phyloP scores from a whole-genome alignment of 805 yeast species.

The Peterozyma toletana region DNA sequence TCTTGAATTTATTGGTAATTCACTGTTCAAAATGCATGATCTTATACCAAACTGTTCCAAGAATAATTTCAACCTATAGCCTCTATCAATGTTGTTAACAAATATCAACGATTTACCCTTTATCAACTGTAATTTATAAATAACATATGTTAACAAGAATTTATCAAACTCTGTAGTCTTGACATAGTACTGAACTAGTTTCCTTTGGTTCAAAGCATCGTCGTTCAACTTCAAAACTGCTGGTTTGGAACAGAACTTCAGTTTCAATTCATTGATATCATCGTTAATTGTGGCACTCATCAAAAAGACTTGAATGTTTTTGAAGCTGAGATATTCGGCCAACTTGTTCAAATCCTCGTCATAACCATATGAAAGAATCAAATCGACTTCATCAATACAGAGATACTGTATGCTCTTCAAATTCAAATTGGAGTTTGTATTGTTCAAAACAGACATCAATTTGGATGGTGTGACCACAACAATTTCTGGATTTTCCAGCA shows the following conservation, averaged over 20 bases:
- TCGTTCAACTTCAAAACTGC: constrained; percentile 76
- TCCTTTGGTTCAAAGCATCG: constrained; percentile 41
- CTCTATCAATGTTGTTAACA: constrained; percentile 92
- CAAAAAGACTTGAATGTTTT: constrained; percentile 76
- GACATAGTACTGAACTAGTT: constrained; percentile 79
- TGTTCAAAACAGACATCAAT: constrained; percentile 48
- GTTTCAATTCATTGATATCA: constrained; percentile 72
- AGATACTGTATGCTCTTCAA: constrained; percentile 55
- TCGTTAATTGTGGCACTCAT: constrained; percentile 96
- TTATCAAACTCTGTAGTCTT: constrained; percentile 87
- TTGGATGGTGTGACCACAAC: constrained; percentile 84
- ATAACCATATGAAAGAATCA: constrained; percentile 85
- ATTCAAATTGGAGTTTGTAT: constrained; percentile 36
- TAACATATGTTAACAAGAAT: constrained; percentile 83
- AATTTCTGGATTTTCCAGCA: constrained; percentile 72
- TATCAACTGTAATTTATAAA: constrained; percentile 79
- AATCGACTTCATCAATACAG: constrained; percentile 93
- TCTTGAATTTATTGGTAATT: constrained; percentile 87
- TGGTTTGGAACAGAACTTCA: constrained; percentile 73
- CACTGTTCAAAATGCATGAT: constrained; percentile 84
- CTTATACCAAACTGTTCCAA: constrained; percentile 92
- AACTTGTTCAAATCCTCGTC: constrained; percentile 73
- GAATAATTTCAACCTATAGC: constrained; percentile 84
- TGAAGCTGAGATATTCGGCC: constrained; percentile 57
- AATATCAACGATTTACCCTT: constrained; percentile 88